phyloP scores from a whole-genome alignment of 441 rosid genomes.

The Capsella rubella region DNA sequence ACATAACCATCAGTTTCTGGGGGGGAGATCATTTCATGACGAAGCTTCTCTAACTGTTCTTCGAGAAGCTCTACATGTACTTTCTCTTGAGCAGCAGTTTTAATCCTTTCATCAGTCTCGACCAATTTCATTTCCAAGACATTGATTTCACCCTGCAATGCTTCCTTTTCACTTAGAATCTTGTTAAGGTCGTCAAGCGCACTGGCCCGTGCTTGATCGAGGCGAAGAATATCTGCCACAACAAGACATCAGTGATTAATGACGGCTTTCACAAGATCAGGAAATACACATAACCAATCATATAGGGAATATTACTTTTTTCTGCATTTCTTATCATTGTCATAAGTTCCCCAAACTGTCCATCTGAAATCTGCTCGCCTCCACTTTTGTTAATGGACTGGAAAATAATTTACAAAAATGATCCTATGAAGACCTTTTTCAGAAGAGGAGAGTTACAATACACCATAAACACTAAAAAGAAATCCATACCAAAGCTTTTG shows the following conservation, averaged over 20 bases:
- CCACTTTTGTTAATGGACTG: constrained; percentile 62
- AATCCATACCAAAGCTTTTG: constrained; percentile 62
- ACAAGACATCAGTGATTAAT: constrained; percentile 5
- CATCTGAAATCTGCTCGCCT: constrained; percentile 53
- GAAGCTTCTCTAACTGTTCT: constrained; percentile 76
- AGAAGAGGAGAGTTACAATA: background rate
- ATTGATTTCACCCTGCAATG: constrained; percentile 76
- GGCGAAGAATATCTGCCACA: constrained; percentile 76
- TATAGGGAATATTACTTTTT: constrained; percentile 57
- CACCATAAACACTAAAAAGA: background rate
- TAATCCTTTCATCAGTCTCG: constrained; percentile 85
- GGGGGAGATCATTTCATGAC: constrained; percentile 54
- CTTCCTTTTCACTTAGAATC: constrained; percentile 78
- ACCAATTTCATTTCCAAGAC: constrained; percentile 73
- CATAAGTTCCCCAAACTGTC: constrained; percentile 72
- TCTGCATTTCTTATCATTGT: constrained; percentile 86
- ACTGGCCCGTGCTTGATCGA: constrained; percentile 81
- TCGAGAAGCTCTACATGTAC: constrained; percentile 69
- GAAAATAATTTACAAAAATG: constrained; percentile 21
- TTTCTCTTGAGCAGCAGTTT: constrained; percentile 81
- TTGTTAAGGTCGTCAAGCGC: constrained; percentile 77
- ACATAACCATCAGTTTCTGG: constrained; percentile 47
- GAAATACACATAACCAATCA: constrained; percentile 18
- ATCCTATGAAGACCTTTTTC: background rate
- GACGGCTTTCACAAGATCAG: constrained; percentile 1